Evolutionary conservation across 306 rosid genomes (phyloP), one percentile per base, ranked within the genome.

Genomic region (Vigna angularis): DNA sequence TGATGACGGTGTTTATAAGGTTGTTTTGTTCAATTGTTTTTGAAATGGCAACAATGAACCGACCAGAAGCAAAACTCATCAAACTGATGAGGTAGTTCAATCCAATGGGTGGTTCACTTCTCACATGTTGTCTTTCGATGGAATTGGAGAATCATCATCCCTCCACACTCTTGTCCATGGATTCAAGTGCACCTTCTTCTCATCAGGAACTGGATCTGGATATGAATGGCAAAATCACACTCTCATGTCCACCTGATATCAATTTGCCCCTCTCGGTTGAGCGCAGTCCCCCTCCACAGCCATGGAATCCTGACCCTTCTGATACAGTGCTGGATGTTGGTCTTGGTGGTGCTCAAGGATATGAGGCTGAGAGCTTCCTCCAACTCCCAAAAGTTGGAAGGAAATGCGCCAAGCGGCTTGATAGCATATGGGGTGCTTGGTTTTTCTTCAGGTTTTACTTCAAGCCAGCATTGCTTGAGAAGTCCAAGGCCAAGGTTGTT

Each of bases 351-450:
- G 17, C 88, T 71, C 92, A 88, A 68, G 83, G 74, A 42, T 86
- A 86, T 10, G 88, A 85, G 78, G 84, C 86, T 6, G 90, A 83
- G 78, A 77, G 81, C 57, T 70, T 83, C 30, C 78, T 85, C 79
- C 79, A 51, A 44, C 55, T 85, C 42, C 89, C 89, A 5, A 89
- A 86, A 89, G 83, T 62, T 26, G 90, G 75, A 20, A 85, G 62
- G 85, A 89, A 89, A 57, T 84, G 90, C 73, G 17, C 83, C 3
- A 89, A 88, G 80, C 81, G 90, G 61, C 84, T 86, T 5, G 92
- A 88, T 72, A 82, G 90, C 24, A 40, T 82, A 55, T 88, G 92
- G 92, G 92, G 92, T 49, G 92, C 92, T 12, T 86, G 92, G 92
- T 77, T 88, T 62, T 88, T 88, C 90, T 88, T 88, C 65, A 72